A percentile compares a stretch with the other conserved stretches of the same genome.
phyloP scores from a whole-genome alignment of 129 eudicot species.

The Chrysanthemum seticuspe region DNA sequence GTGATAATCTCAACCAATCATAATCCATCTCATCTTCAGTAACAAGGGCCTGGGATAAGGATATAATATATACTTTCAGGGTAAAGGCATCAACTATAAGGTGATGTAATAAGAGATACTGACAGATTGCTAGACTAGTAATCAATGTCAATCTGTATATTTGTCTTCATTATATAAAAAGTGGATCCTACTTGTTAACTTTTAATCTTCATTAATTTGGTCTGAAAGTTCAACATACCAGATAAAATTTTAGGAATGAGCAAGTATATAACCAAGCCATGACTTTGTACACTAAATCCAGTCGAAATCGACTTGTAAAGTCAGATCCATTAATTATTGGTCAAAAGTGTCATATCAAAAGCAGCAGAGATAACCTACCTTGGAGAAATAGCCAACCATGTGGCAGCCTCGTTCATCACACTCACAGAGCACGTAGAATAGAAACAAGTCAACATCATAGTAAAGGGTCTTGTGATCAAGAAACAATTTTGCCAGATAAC shows the following conservation, averaged over 20 bases:
- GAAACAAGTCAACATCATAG: slow-evolving; percentile 93
- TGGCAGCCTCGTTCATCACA: slow-evolving; percentile 99
- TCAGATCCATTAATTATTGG: too few relatives aligned
- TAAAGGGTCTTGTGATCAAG: slow-evolving; percentile 98
- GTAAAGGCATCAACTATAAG: too few relatives aligned
- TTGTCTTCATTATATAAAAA: background rate
- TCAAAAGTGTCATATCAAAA: too few relatives aligned
- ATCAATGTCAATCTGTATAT: slow-evolving; percentile 1
- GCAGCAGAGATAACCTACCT: slow-evolving; percentile 44
- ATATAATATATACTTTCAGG: too few relatives aligned
- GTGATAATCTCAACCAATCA: too few relatives aligned
- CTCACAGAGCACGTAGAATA: slow-evolving; percentile 87
- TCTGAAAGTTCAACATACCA: too few relatives aligned
- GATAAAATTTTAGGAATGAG: too few relatives aligned
- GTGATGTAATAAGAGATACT: background rate
- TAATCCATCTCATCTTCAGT: too few relatives aligned
- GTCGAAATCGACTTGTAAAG: background rate
- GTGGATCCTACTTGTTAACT: too few relatives aligned
- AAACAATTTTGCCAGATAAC: slow-evolving; percentile 92
- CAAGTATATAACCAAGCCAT: background rate
- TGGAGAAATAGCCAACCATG: slow-evolving; percentile 98
- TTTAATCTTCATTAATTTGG: too few relatives aligned
- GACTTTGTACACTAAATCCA: background rate
- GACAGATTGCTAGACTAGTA: background rate
- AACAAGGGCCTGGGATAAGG: too few relatives aligned